phyloP scores from a whole-genome alignment of 257 asterid genomes.

The Forsythia viridissima region DNA sequence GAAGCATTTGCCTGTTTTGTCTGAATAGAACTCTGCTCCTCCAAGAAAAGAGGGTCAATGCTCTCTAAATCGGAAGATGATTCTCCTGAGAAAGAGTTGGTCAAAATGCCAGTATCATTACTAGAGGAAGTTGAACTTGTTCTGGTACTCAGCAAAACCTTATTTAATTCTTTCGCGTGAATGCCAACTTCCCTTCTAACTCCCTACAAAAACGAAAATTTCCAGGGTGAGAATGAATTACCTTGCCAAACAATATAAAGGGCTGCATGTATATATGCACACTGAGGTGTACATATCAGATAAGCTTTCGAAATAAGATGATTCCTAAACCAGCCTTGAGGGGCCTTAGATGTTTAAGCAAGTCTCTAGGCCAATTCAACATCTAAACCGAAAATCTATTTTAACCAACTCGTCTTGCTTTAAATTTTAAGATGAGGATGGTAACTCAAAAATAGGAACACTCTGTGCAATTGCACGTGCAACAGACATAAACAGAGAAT shows the following conservation, averaged over 20 bases:
- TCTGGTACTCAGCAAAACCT: slow-evolving; percentile 38
- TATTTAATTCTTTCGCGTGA: slow-evolving; percentile 76
- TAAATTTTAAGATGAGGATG: not conserved
- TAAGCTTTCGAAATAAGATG: not conserved
- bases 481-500: not conserved
- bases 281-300: not conserved
- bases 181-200: slow-evolving; percentile 92
- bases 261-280: too few species aligned
- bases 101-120: slow-evolving; percentile 27
- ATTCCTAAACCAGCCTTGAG: not conserved
- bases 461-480: not conserved
- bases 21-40: slow-evolving; percentile 33
- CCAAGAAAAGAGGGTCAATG: slow-evolving; percentile 28
- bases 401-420: not conserved
- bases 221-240: slow-evolving; percentile 13
- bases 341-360: not conserved
- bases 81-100: slow-evolving; percentile 38
- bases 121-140: slow-evolving; percentile 33
- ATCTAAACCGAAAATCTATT: not conserved
- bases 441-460: not conserved
- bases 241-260: not conserved
- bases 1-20: slow-evolving; percentile 33
- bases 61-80: slow-evolving; percentile 34
- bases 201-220: slow-evolving; percentile 55
- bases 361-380: not conserved